phyloP scores from a whole-genome alignment of 2,329 filamentous ascomycete species.

The Lecanicillium sp. region DNA sequence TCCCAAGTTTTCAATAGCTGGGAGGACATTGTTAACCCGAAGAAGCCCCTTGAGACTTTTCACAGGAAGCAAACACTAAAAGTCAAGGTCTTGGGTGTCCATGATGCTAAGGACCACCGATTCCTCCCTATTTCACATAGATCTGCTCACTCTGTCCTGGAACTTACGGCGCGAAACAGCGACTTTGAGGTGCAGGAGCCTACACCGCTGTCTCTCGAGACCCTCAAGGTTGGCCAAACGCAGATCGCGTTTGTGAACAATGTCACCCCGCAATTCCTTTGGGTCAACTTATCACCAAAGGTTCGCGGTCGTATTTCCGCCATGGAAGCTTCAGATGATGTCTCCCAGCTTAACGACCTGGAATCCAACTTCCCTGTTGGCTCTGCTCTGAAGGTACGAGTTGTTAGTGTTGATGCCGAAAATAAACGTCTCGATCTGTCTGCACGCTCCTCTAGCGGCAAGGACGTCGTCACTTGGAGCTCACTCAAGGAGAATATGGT shows the following conservation, averaged over 20 bases:
- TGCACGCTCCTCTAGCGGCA: slow-evolving; percentile 52
- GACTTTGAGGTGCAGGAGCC: slow-evolving; percentile 41
- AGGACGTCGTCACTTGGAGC: slow-evolving; percentile 51
- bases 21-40: slow-evolving; percentile 78
- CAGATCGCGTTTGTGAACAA: slow-evolving; percentile 90
- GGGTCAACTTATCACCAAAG: slow-evolving; percentile 85
- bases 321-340: slow-evolving; percentile 80
- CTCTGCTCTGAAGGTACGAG: slow-evolving; percentile 75
- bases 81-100: slow-evolving; percentile 75
- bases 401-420: slow-evolving; percentile 62
- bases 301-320: slow-evolving; percentile 76
- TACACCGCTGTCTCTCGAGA: slow-evolving; percentile 57
- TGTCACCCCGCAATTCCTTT: slow-evolving; percentile 66
- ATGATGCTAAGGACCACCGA: slow-evolving; percentile 82
- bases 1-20: slow-evolving; percentile 84
- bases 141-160: slow-evolving; percentile 71
- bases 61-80: slow-evolving; percentile 60
- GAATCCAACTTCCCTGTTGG: slow-evolving; percentile 78
- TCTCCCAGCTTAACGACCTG: slow-evolving; percentile 69
- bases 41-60: slow-evolving; percentile 68
- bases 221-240: slow-evolving; percentile 61
- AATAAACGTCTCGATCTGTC: slow-evolving; percentile 77
- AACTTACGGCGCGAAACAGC: slow-evolving; percentile 74
- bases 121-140: slow-evolving; percentile 90
- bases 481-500: slow-evolving; percentile 72